Evolutionary conservation across 306 rosid species (phyloP), one percentile per base, ranked within the genome.

Genomic region (Hippophae tibetana): DNA sequence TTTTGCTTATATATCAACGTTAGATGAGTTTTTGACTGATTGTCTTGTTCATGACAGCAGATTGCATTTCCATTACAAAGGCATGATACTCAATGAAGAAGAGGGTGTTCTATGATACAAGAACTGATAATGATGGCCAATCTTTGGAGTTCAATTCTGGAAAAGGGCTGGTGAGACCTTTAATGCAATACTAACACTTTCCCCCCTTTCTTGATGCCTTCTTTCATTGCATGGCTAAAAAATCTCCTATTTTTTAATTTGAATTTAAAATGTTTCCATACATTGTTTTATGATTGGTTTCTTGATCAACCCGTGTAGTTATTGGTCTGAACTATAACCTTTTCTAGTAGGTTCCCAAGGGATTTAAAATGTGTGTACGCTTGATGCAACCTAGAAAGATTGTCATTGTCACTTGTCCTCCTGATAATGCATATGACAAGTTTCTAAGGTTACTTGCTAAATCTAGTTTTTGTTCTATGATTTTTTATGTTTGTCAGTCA

Each of bases 21-120:
- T 67, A 88, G 99, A 96, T 66, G 99, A 93, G 5, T 93, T 93
- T 74, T 96, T 89, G 9, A 93, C 88, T 97, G 99, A 93, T 73
- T 93, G 97, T 76, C 97, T 95, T 58, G 97, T 93, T 63, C 95
- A 93, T n/a, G 97, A 93, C 76, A 93, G 99, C 70, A 83, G 84
- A 45, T 82, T 88, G 52, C 81, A 67, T 5, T 89, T 93, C 48
- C 99, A 88, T 75, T 93, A 84, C 82, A 86, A 93, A 90, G 99
- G 94, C 60, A 84, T 79, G 78, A 68, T 89, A 66, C 84, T 82
- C 38, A 31, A 31, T 31, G 38, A 31, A 31, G 38, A 31, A 31
- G 38, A 31, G 38, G 38, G 0, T 31, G 61, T 88, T 93, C 68
- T 86, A 75, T 61, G 95, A 93, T 72, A 84, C 99, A 46, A 86